Evolutionary conservation across 345 rosid species (phyloP).

Genomic region (Eucalyptus victrix): DNA sequence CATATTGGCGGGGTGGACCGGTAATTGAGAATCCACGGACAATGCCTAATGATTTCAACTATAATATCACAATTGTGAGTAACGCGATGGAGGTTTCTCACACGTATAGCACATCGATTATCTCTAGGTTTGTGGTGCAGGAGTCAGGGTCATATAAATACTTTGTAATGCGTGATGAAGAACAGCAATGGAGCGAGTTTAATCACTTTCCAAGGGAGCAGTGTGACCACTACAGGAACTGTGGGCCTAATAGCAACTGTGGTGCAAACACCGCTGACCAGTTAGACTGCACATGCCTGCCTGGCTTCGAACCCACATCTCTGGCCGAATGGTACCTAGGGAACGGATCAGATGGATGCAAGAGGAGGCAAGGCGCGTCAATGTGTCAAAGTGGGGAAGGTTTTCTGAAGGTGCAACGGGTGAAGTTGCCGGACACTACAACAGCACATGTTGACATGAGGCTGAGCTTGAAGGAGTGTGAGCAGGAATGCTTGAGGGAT

Average conservation of each 20-base stretch:
- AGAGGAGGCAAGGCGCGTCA: slow-evolving; percentile 6
- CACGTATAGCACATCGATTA: slow-evolving; percentile 2
- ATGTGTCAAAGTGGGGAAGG: slow-evolving; percentile 28
- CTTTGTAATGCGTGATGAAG: slow-evolving; percentile 25
- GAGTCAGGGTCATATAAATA: slow-evolving; percentile 30
- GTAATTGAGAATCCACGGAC: slow-evolving; percentile 47
- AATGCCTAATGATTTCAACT: slow-evolving; percentile 1
- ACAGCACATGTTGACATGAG: background rate
- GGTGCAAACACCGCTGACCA: slow-evolving; percentile 3
- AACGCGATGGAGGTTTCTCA: slow-evolving; percentile 17
- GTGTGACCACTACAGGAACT: slow-evolving; percentile 42
- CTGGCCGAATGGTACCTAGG: slow-evolving; percentile 23
- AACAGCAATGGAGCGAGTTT: slow-evolving; percentile 23
- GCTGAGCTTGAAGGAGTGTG: slow-evolving; percentile 2
- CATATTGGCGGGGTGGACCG: slow-evolving; percentile 41
- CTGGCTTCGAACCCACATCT: slow-evolving; percentile 45
- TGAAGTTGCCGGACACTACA: background rate
- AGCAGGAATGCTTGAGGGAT: slow-evolving; percentile 6
- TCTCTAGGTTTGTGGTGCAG: slow-evolving; percentile 28
- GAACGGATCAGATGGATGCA: slow-evolving; percentile 34
- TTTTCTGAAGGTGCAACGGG: slow-evolving; percentile 8
- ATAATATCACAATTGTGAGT: slow-evolving; percentile 4
- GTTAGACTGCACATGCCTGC: slow-evolving; percentile 40
- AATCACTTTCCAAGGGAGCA: slow-evolving; percentile 36
- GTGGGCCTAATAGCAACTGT: slow-evolving; percentile 41